These are phyloP conservation scores for Puya raimondii DNA, from an alignment of 176 grass and related monocot genomes.

Conservation along the genomic window DNA sequence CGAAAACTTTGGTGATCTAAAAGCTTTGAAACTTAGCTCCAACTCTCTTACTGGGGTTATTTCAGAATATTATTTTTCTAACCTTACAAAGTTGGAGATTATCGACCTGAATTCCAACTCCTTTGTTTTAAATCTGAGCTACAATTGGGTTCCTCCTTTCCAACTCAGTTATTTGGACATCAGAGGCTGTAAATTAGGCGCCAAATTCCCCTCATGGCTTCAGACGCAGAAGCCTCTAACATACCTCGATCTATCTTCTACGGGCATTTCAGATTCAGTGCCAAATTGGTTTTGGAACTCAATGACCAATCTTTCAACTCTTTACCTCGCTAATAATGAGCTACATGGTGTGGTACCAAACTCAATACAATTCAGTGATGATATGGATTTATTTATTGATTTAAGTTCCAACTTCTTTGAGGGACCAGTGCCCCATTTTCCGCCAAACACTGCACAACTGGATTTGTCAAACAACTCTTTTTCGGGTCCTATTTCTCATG, in stretches of 20 bases:
- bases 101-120: constrained; percentile 16
- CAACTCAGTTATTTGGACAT: not conserved
- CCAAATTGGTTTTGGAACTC: not conserved
- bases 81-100: constrained; percentile 9
- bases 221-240: not conserved
- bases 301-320: too few relatives aligned
- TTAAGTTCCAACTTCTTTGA: constrained; percentile 34
- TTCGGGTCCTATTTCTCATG: not conserved
- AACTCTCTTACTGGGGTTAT: constrained; percentile 10
- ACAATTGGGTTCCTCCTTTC: not conserved
- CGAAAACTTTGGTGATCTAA: not conserved
- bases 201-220: not conserved
- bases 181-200: not conserved
- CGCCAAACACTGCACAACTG: not conserved
- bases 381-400: not conserved
- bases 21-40: not conserved
- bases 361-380: too few relatives aligned
- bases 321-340: too few relatives aligned
- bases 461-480: constrained; percentile 29
- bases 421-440: constrained; percentile 11
- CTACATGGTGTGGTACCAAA: too few relatives aligned
- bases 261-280: not conserved
- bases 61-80: constrained; percentile 12
- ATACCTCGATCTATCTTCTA: not conserved
- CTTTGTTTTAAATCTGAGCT: constrained; percentile 33